These are phyloP conservation scores for Cladosporium velox DNA, from an alignment of 2,329 filamentous ascomycete genomes.

Conservation along the genomic window DNA sequence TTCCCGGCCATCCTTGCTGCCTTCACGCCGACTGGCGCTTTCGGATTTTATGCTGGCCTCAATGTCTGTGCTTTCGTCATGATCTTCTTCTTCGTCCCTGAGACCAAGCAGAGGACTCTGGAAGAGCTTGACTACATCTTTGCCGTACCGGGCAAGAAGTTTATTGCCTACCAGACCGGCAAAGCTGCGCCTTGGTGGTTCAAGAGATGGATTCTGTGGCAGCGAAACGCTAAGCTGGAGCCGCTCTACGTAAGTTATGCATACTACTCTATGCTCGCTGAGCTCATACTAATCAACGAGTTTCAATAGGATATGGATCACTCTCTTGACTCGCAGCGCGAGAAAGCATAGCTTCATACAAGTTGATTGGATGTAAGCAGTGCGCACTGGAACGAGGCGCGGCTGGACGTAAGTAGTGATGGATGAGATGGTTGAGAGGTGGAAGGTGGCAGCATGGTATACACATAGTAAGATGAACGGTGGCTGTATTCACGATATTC, in stretches of 20 bases:
- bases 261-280: no score
- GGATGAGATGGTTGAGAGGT: neutral
- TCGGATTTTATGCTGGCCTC: conserved; percentile 58
- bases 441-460: neutral
- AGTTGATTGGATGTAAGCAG: neutral
- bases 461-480: neutral
- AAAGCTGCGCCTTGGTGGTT: conserved; percentile 51
- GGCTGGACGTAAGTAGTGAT: neutral
- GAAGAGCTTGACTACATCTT: conserved; percentile 56
- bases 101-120: conserved; percentile 52
- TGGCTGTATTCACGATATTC: neutral
- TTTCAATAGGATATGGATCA: conserved; percentile 6
- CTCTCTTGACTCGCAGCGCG: neutral
- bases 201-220: conserved; percentile 24
- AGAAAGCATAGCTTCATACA: neutral
- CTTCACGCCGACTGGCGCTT: conserved; percentile 45
- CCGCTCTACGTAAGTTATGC: conserved; percentile 23
- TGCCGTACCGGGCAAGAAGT: conserved; percentile 49
- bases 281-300: neutral
- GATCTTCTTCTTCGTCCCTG: conserved; percentile 53
- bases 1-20: conserved; percentile 52
- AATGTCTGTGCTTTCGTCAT: conserved; percentile 57
- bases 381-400: neutral
- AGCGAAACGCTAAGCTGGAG: conserved; percentile 26
- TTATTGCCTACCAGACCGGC: conserved; percentile 36